Conservation (phyloP, 768 basidiomycete genomes). For the Phaffia australis region DNA sequence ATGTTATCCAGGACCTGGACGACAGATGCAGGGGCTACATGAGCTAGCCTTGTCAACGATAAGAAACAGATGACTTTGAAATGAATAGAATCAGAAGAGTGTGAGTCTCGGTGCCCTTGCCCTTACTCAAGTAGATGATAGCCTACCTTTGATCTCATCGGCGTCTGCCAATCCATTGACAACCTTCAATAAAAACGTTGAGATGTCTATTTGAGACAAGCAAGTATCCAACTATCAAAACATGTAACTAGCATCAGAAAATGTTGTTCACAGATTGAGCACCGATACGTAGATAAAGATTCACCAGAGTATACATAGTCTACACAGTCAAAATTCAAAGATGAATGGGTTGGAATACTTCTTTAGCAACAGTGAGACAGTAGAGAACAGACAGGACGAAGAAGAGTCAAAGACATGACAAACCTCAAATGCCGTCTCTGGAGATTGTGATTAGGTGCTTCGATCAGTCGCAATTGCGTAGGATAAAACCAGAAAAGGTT, state of each 20-base stretch:
- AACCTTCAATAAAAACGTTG: slow-evolving; percentile 70
- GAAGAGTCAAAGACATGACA: not conserved
- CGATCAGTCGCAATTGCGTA: not conserved
- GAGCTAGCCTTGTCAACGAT: slow-evolving; percentile 82
- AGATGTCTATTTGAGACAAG: slow-evolving; percentile 71
- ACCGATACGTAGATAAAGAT: slow-evolving; percentile 31
- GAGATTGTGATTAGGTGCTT: not conserved
- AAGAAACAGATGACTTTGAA: slow-evolving; percentile 70
- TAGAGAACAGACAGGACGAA: too few species aligned
- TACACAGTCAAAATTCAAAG: not conserved
- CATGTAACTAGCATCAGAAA: too few species aligned
- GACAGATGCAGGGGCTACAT: slow-evolving; percentile 72
- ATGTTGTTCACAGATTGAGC: too few species aligned
- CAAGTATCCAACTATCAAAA: slow-evolving; percentile 73
- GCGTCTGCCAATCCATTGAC: slow-evolving; percentile 74
- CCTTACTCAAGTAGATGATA: not conserved
- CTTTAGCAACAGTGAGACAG: not conserved
- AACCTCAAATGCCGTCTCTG: slow-evolving; percentile 67
- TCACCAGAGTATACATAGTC: slow-evolving; percentile 57
- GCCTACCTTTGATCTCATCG: slow-evolving; percentile 70
- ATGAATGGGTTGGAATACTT: not conserved
- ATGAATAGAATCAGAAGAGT: not conserved
- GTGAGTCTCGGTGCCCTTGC: not conserved
- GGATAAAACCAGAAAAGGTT: not conserved
- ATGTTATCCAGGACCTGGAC: slow-evolving; percentile 36